These are phyloP conservation scores for Zychaea mexicana DNA, from an alignment of 371 early-diverging fungal genomes.

Conservation along the genomic window DNA sequence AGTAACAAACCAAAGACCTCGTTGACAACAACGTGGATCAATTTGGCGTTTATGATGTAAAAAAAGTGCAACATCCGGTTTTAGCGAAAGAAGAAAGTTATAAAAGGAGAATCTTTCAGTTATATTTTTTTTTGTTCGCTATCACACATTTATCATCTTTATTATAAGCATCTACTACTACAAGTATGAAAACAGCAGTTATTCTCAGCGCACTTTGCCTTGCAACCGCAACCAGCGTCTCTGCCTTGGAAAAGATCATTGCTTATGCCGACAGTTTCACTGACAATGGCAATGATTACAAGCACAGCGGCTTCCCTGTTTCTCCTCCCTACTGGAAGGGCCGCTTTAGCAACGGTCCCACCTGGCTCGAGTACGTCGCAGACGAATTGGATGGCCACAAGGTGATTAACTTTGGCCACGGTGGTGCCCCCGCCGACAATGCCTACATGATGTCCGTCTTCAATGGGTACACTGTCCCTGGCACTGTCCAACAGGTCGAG, in stretches of 20 bases:
- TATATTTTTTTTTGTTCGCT: no score
- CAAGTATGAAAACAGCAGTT: background rate
- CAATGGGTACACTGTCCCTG: slow-evolving; percentile 20
- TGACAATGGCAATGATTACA: slow-evolving; percentile 27
- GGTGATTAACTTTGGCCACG: slow-evolving; percentile 50
- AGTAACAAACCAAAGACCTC: no score
- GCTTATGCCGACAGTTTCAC: slow-evolving; percentile 29
- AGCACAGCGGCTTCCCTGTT: slow-evolving; percentile 21
- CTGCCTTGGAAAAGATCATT: slow-evolving; percentile 22
- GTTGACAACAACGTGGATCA: no score
- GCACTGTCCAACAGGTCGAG: slow-evolving; percentile 21
- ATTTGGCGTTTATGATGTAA: no score
- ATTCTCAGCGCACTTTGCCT: slow-evolving; percentile 6
- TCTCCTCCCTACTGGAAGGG: slow-evolving; percentile 47
- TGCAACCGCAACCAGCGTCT: slow-evolving; percentile 14
- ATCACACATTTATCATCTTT: background rate
- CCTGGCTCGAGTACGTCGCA: slow-evolving; percentile 56
- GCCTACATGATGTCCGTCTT: slow-evolving; percentile 15
- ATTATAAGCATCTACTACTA: background rate
- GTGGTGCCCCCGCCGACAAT: slow-evolving; percentile 60
- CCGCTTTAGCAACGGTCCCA: slow-evolving; percentile 56
- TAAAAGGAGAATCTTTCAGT: no score
- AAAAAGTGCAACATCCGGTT: no score
- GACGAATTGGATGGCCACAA: slow-evolving; percentile 22
- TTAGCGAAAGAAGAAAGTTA: no score